These are phyloP conservation scores for Heterobasidion parviporum DNA, from an alignment of 1,284 basidiomycete genomes.

Conservation along the genomic window DNA sequence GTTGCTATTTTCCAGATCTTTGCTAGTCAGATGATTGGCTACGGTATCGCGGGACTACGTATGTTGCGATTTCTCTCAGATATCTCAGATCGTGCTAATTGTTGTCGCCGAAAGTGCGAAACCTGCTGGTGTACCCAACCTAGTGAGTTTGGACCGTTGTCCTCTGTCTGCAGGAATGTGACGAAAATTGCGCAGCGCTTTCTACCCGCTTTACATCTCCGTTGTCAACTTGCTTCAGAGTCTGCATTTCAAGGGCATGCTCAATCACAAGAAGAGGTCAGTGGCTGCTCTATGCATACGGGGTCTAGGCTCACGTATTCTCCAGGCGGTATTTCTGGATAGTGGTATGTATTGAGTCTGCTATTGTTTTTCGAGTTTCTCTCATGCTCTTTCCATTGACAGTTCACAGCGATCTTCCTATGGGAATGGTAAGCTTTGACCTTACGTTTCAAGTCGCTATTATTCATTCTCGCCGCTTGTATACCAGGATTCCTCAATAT, in stretches of 20 bases:
- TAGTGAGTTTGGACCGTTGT: constrained; percentile 27
- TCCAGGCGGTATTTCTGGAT: constrained; percentile 42
- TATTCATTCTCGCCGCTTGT: not conserved
- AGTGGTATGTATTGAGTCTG: constrained; percentile 22
- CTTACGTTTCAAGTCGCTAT: no score
- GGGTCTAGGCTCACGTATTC: not conserved
- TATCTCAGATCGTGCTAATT: not conserved
- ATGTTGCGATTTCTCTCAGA: constrained; percentile 5
- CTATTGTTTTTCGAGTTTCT: not conserved
- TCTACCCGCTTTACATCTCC: constrained; percentile 47
- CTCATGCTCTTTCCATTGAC: not conserved
- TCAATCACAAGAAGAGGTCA: constrained; percentile 37
- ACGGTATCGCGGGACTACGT: constrained; percentile 55
- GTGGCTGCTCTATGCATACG: not conserved
- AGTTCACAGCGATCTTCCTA: constrained; percentile 39
- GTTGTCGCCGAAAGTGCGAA: constrained; percentile 26
- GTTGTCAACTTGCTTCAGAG: constrained; percentile 50
- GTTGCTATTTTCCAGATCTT: constrained; percentile 52
- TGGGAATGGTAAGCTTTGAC: constrained; percentile 31
- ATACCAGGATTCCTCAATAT: constrained; percentile 32
- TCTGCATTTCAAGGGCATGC: constrained; percentile 39
- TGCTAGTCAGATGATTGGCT: constrained; percentile 55
- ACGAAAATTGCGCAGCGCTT: constrained; percentile 28
- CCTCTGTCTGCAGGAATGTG: no score
- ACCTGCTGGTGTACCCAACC: constrained; percentile 57